Evolutionary conservation across 257 asterid species (phyloP), one percentile per base, ranked within the genome.

Genomic region (Solanum etuberosum): DNA sequence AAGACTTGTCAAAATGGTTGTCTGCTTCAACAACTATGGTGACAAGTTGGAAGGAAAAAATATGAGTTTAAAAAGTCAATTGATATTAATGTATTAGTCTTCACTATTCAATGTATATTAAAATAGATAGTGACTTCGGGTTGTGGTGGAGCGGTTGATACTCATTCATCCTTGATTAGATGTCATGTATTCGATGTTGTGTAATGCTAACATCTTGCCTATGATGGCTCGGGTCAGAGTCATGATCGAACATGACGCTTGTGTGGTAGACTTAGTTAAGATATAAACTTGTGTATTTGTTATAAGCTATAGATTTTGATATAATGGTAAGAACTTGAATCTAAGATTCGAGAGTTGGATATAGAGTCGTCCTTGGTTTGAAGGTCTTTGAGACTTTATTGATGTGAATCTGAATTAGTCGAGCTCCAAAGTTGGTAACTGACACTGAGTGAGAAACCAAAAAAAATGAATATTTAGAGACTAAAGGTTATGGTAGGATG

Each of bases 1-100:
- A 80, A 80, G 85, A 46, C 85, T 80, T 29, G 84, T 80, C 25
- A 46, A 80, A 27, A 12, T 35, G 42, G 68, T 80, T 4, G 42
- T 78, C 40, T 46, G 9, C 42, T 46, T 27, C 42, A 48, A 48
- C 68, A 46, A 48, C 85, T 18, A 46, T 9, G 40, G 1, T 80
- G 40, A 20, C 67, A 80, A 80, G 27, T 48, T 80, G 68, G 37
- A 9, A 9, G 42, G 37, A 80, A 43, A 80, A 54, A 23, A 29
- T 43, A 15, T 43, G 65, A 9, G 31, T 14, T 35, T 43, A 27
- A 25, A 42, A 43, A 78, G 84, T 80, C 84, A 80, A 46, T 80
- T 46, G 16, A 46, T 15, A 46, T 43, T 80, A 16, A 43, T 46
- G 84, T 27, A 80, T 80, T 27, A 80, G 84, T 43, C 84, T 43